These are phyloP conservation scores for Cylindrotheca closterium DNA, from an alignment of 108 stramenopile species.

Conservation along the genomic window DNA sequence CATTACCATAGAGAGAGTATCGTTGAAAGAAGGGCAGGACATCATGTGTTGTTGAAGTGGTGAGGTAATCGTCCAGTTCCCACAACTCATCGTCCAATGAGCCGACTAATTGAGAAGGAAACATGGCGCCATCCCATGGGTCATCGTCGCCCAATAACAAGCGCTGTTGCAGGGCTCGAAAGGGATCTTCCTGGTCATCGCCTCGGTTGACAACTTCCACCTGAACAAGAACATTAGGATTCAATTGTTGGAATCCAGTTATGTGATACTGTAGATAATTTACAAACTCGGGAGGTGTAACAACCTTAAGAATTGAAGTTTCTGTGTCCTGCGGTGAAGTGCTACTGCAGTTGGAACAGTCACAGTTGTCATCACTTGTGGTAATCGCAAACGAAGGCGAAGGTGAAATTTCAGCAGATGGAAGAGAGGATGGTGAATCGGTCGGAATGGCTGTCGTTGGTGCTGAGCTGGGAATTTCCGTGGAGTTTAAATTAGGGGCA, in stretches of 20 bases:
- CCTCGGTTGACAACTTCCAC: neutral
- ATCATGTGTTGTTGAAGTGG: conserved; percentile 5
- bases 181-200: neutral
- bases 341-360: no score
- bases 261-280: conserved; percentile 23
- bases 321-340: no score
- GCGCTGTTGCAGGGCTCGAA: neutral
- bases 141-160: neutral
- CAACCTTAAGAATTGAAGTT: conserved; percentile 10
- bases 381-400: no score
- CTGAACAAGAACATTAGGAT: conserved; percentile 15
- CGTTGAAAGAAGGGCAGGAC: conserved; percentile 22
- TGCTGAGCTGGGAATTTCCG: no score
- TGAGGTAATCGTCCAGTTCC: conserved; percentile 18
- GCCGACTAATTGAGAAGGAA: conserved; percentile 28
- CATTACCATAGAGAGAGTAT: neutral
- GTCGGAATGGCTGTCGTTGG: no score
- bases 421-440: no score
- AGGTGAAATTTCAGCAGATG: no score
- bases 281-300: conserved; percentile 16
- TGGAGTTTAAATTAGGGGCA: no score
- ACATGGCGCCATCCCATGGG: conserved; percentile 31
- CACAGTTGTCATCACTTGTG: no score
- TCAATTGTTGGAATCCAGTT: conserved; percentile 12
- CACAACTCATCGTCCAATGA: conserved; percentile 14